Evolutionary conservation across 2,329 filamentous ascomycete species (phyloP).

Genomic region (Hymenoscyphus fraxineus): DNA sequence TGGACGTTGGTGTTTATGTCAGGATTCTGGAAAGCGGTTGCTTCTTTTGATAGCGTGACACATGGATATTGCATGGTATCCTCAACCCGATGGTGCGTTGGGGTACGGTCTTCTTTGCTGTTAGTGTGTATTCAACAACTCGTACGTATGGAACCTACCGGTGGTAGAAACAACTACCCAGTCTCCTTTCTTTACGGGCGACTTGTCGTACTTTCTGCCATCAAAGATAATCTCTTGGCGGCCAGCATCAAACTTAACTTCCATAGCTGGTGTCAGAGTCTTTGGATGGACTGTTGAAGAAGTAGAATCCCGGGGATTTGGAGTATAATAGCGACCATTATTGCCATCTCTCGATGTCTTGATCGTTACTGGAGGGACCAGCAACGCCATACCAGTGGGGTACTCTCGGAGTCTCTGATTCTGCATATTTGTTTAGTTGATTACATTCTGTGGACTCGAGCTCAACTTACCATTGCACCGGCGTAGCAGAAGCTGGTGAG

Average conservation of each 20-base stretch:
- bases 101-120: constrained; percentile 12
- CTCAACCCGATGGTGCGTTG: constrained; percentile 28
- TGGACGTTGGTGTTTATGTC: background rate
- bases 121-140: constrained; percentile 5
- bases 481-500: constrained; percentile 76
- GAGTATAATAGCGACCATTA: background rate
- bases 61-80: constrained; percentile 28
- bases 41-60: constrained; percentile 25
- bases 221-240: constrained; percentile 27
- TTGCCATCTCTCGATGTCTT: background rate
- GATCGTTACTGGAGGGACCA: constrained; percentile 24
- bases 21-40: constrained; percentile 11
- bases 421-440: constrained; percentile 14
- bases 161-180: constrained; percentile 28
- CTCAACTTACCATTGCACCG: constrained; percentile 28
- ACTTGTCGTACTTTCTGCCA: background rate
- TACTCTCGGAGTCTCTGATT: constrained; percentile 30
- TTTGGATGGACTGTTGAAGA: background rate
- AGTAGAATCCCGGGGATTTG: background rate
- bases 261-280: background rate
- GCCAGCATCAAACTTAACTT: constrained; percentile 24
- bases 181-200: constrained; percentile 28
- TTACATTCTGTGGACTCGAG: background rate
- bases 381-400: constrained; percentile 34
- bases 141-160: constrained; percentile 4